Evolutionary conservation across 352 stramenopile species (phyloP).

Genomic region (Peronospora farinosa): DNA sequence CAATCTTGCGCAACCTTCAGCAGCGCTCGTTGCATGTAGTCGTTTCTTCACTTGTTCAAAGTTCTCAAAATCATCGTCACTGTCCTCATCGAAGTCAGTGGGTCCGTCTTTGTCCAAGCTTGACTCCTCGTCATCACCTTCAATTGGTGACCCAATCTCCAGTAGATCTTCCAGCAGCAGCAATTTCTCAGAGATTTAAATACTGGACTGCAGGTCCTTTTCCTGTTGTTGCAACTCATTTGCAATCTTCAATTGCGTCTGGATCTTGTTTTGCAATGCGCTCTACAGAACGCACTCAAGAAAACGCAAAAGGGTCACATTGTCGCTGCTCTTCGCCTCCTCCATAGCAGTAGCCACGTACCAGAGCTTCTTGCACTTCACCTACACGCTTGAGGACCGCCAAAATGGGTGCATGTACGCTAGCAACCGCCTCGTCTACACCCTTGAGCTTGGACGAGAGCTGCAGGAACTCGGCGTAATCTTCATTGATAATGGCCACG

Average conservation of each 20-base stretch:
- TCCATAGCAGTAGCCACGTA: constrained; percentile 15
- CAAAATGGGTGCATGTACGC: constrained; percentile 61
- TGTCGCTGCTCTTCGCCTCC: neutral
- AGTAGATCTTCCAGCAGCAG: constrained; percentile 69
- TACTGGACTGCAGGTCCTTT: constrained; percentile 51
- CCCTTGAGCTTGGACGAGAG: constrained; percentile 83
- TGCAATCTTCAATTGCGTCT: constrained; percentile 38
- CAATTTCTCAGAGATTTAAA: constrained; percentile 70
- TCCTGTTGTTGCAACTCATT: constrained; percentile 43
- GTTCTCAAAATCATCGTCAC: constrained; percentile 58
- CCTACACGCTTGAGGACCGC: constrained; percentile 75
- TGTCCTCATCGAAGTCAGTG: constrained; percentile 22
- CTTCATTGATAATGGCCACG: constrained; percentile 85
- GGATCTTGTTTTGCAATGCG: constrained; percentile 50
- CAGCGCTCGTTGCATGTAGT: constrained; percentile 28
- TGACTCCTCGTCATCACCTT: constrained; percentile 25
- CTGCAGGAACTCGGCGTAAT: constrained; percentile 87
- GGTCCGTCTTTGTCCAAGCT: neutral
- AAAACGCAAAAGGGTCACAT: constrained; percentile 5
- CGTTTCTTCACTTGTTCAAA: constrained; percentile 50
- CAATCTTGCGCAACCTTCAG: constrained; percentile 62
- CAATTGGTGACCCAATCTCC: constrained; percentile 42
- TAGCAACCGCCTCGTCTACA: constrained; percentile 79
- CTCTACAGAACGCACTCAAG: constrained; percentile 18
- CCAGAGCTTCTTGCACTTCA: constrained; percentile 55